These are phyloP conservation scores for Conticribra guillardii DNA, from an alignment of 108 stramenopile genomes.

Conservation along the genomic window DNA sequence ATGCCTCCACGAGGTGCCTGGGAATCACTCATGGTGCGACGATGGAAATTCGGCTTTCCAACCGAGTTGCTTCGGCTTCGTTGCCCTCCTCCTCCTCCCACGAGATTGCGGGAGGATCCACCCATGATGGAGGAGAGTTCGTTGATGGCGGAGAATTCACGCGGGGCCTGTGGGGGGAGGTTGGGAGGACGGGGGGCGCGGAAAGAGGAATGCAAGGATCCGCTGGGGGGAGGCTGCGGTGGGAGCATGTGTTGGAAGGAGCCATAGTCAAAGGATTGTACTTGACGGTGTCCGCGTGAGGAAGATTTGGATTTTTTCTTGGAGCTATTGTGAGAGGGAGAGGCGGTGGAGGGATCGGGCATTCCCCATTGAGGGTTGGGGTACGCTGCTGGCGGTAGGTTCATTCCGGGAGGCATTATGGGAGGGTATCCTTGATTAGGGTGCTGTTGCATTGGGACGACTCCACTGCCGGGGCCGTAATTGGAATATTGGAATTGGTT, in stretches of 20 bases:
- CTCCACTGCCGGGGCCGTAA: neutral
- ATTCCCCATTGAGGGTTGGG: conserved; percentile 3
- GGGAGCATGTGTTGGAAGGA: neutral
- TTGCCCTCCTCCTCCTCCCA: neutral
- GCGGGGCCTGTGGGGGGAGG: conserved; percentile 5
- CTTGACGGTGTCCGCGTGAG: conserved; percentile 8
- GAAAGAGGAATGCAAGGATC: neutral
- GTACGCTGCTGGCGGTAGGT: too few species aligned
- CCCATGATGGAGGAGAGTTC: conserved; percentile 41
- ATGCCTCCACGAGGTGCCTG: neutral
- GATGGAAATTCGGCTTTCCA: conserved; percentile 7
- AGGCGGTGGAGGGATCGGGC: neutral
- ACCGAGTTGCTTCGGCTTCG: conserved; percentile 1
- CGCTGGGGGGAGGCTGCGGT: conserved; percentile 11
- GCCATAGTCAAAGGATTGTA: neutral
- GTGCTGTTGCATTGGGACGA: neutral
- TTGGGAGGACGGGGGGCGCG: conserved; percentile 15
- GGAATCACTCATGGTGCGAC: conserved; percentile 38
- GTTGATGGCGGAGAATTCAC: conserved; percentile 29
- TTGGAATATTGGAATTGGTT: conserved; percentile 9
- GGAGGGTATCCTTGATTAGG: neutral
- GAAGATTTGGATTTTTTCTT: conserved; percentile 5
- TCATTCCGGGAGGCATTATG: neutral
- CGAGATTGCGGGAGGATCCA: neutral
- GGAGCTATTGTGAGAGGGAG: neutral